Conservation (phyloP, 2,329 filamentous ascomycete genomes). For the Pseudophaeomoniella oleicola region DNA sequence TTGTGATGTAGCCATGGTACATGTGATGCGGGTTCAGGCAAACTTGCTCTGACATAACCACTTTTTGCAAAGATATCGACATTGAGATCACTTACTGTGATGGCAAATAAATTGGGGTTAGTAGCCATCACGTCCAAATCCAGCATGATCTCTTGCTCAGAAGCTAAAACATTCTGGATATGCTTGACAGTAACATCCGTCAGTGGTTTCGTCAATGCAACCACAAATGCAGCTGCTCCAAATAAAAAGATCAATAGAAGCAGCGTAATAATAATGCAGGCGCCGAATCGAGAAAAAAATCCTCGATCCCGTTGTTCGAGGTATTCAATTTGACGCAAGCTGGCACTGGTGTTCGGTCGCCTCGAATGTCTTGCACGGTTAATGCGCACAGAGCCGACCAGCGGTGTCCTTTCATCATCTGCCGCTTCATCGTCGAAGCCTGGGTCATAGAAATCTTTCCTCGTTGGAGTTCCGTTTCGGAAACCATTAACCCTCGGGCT, state of each 20-base stretch:
- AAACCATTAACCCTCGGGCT: conserved; percentile 49
- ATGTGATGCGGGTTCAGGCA: conserved; percentile 8
- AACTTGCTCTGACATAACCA: conserved; percentile 54
- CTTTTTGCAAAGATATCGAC: conserved; percentile 92
- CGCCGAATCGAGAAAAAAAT: conserved; percentile 63
- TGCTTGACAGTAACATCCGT: conserved; percentile 62
- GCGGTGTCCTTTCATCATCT: conserved; percentile 76
- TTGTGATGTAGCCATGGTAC: background rate
- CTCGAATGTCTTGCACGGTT: conserved; percentile 43
- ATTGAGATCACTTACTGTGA: conserved; percentile 74
- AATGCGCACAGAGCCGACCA: conserved; percentile 53
- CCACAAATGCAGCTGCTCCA: conserved; percentile 76
- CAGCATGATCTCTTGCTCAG: conserved; percentile 88
- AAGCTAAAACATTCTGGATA: conserved; percentile 81
- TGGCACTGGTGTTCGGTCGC: conserved; percentile 38
- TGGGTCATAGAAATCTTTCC: conserved; percentile 53
- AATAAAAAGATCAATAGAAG: conserved; percentile 69
- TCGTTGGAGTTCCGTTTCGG: conserved; percentile 28
- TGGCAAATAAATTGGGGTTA: conserved; percentile 84
- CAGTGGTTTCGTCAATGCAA: conserved; percentile 81
- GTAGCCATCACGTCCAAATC: conserved; percentile 76
- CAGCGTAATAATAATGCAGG: conserved; percentile 70
- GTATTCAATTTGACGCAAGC: conserved; percentile 57
- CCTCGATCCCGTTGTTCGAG: conserved; percentile 50
- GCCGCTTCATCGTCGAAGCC: conserved; percentile 73